Evolutionary conservation across 768 basidiomycete species (phyloP), one percentile per base, ranked within the genome.

Genomic region (Pisolithus tinctorius): DNA sequence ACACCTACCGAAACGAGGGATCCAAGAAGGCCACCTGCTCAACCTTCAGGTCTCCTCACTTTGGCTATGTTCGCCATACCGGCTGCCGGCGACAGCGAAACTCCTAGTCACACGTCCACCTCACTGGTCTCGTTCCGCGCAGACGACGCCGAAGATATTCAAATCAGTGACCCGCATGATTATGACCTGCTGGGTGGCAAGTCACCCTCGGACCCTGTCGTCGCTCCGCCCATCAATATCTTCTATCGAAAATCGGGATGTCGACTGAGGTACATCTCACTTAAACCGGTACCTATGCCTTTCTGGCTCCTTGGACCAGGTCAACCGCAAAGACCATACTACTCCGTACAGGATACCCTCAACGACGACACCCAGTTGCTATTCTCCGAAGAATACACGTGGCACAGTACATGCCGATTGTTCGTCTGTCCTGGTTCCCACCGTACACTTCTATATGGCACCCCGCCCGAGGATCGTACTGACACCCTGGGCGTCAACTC

Each of bases 91-190:
- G 61, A 68, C 48, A 60, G 58, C 46, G 61, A 66, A 45, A 62
- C 58, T 50, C 50, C 56, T 7, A 51, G 57, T 48, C 63, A 58
- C 10, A 60, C 64, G 48, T 55, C 66, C 0, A 54, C 62, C 42
- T 56, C 61, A n/a, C 59, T 64, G 29, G 52, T 60, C 49, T 69
- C 62, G 47, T 69, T 68, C 42, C 59, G 57, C 40, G 66, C 62
- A 13, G 58, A 66, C 37, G 66, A 68, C 41, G 57, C 68, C 39
- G 66, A 68, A 56, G 68, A 68, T 27, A 63, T 68, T 20, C 66
- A 68, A n/a, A 55, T 68, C 45, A 69, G 62, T 4, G 62, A 68
- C 42, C 68, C 65, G 6, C 56, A 50, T 34, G 63, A 58, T 39
- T 38, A 56, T 38, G 61, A 67, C 31, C 52, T 55, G 36, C 37